phyloP scores from a whole-genome alignment of 805 yeast genomes.

The Candida golubevii region DNA sequence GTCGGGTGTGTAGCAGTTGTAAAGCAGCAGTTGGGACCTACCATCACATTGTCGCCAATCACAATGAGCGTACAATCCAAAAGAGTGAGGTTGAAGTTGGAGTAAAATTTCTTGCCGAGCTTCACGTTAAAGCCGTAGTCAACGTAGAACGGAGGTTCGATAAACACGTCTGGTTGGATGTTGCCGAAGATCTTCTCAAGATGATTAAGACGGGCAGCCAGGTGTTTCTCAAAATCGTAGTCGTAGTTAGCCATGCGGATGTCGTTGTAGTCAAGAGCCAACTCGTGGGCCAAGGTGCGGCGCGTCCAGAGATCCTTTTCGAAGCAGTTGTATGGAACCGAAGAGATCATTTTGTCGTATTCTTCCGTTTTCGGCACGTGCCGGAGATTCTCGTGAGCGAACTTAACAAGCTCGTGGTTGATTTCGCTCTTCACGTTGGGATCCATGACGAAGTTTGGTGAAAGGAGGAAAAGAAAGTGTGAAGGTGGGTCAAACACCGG shows the following conservation, averaged over 20 bases:
- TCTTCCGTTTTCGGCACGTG: constrained; percentile 37
- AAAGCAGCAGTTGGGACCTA: constrained; percentile 61
- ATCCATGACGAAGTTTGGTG: background rate
- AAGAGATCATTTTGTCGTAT: constrained; percentile 55
- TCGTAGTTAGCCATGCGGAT: constrained; percentile 33
- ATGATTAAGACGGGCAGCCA: constrained; percentile 33
- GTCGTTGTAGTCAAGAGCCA: constrained; percentile 29
- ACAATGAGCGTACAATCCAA: constrained; percentile 58
- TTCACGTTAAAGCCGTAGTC: constrained; percentile 65
- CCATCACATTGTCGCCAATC: constrained; percentile 55
- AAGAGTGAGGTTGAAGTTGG: constrained; percentile 52
- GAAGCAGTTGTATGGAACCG: constrained; percentile 42
- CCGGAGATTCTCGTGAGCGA: constrained; percentile 29
- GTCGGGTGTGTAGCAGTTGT: constrained; percentile 64
- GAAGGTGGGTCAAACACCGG: too few species aligned
- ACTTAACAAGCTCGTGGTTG: constrained; percentile 30
- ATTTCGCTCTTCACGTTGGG: constrained; percentile 13
- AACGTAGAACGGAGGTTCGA: constrained; percentile 58
- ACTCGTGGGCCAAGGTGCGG: constrained; percentile 32
- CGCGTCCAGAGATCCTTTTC: constrained; percentile 23
- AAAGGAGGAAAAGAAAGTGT: too few species aligned
- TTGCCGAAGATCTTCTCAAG: constrained; percentile 46
- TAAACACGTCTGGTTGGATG: constrained; percentile 33
- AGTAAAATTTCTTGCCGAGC: constrained; percentile 55
- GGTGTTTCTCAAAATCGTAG: constrained; percentile 22